Base-by-base conservation (phyloP, 805 yeast genomes). In the Wickerhamiella sergipiensis region DNA sequence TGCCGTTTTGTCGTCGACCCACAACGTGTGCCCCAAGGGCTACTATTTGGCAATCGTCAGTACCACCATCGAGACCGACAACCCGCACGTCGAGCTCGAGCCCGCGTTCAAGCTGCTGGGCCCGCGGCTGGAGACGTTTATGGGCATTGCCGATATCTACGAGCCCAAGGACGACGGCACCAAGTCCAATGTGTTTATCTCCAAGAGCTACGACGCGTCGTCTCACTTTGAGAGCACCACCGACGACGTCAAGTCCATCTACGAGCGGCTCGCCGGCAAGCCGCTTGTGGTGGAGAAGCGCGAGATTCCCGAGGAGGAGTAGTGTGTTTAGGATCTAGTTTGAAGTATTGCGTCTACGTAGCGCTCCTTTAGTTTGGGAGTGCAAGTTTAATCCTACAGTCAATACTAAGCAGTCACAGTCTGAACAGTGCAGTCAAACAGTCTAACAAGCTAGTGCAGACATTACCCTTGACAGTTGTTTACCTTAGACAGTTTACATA, bases 211-310 rank as follows among this genome's bases (percentile, higher is more conserved):
- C 66, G 98, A 92, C 66, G 83, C 97, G 1, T 76, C 95, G 9
- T 87, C 96, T 9, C 98, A 92, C 70, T 92, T 92, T 65, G 98
- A 92, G 69, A 72, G 89, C 43, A 85, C 95, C 61, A 92, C 98
- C 40, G 97, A 92, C 66, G 97, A 92, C 67, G 95, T 92, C 59
- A 88, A 87, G 69, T 96, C 90, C 67, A 76, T 92, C 50, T 92
- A 92, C 68, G 81, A 82, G 67, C 79, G 97, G 67, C 82, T 92
- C 57, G 85, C 85, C 33, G 97, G 97, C 48, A 85, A 86, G 66
- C 95, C 95, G 18, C 76, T 92, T 61, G 94, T 85, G 22, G 76
- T 89, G 59, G 81, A 87, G 71, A 77, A 84, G 66, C 81, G 95
- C 64, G 73, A 80, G 45, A 70, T 77, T 26, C 80, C 72, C 26